phyloP scores from a whole-genome alignment of 495 filamentous ascomycete species.

The Filosporella fistucella region DNA sequence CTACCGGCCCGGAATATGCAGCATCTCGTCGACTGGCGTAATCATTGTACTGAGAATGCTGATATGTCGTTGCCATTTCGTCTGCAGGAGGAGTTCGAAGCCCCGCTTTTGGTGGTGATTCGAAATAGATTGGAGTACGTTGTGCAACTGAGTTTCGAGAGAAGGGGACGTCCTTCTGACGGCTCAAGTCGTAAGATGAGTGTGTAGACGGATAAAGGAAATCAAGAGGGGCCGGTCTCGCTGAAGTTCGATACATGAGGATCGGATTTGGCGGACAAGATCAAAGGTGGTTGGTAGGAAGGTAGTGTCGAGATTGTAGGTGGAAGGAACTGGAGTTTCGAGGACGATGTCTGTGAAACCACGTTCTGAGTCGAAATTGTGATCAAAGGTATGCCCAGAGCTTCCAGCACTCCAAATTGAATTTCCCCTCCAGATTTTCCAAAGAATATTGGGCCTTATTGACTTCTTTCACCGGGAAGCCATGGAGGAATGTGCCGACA shows the following conservation, averaged over 20 bases:
- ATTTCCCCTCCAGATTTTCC: no score
- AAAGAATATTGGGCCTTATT: no score
- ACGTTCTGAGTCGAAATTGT: no score
- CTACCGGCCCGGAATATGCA: constrained; percentile 23
- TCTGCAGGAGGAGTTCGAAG: constrained; percentile 47
- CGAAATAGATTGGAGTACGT: constrained; percentile 11
- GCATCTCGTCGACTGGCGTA: constrained; percentile 33
- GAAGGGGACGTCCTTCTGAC: constrained; percentile 13
- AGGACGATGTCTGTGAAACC: neutral
- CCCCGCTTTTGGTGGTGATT: constrained; percentile 26
- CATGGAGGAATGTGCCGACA: constrained; percentile 9
- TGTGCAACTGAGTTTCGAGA: constrained; percentile 3
- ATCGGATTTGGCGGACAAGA: neutral
- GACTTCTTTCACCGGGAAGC: constrained; percentile 6
- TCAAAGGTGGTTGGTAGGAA: neutral
- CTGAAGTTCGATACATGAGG: constrained; percentile 25
- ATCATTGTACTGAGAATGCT: constrained; percentile 33
- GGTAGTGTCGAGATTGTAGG: neutral
- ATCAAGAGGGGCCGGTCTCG: constrained; percentile 23
- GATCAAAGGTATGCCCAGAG: constrained; percentile 5
- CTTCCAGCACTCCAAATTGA: constrained; percentile 11
- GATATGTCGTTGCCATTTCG: constrained; percentile 42
- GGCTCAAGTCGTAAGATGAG: constrained; percentile 11
- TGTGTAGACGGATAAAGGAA: constrained; percentile 15
- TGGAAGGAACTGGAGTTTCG: neutral